Base-by-base conservation (phyloP, 257 asterid species). In the Rauvolfia tetraphylla region DNA sequence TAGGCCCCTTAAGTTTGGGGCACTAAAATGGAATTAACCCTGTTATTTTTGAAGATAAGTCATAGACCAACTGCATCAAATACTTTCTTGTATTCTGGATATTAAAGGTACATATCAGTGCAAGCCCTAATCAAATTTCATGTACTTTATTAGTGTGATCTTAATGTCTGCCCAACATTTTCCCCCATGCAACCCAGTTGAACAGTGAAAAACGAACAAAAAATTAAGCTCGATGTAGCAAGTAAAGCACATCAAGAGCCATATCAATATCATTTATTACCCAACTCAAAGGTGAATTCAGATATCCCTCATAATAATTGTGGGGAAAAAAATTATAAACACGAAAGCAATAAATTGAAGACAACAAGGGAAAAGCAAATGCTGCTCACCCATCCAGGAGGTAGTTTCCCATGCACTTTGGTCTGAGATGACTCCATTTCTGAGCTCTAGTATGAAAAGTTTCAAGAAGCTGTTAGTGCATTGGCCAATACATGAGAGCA, bases 361-460 rank as follows among this genome's bases (percentile, higher is more conserved):
- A 56, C n/a, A 73, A 56, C 42, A 72, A 15, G 59, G 33, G 80
- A 77, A 72, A 68, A 74, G 66, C 54, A 80, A 81, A 76, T 61
- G 61, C 74, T 68, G 80, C 97, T 91, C 86, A 95, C 98, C 98
- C 99, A 95, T 87, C 95, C 99, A 54, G 88, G 81, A 67, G 97
- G 97, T 70, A 95, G 83, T 72, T 82, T 82, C 72, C 90, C 90
- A 65, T 78, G 78, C 31, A 84, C 76, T 49, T 68, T 73, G 82
- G 81, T 61, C 79, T 86, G 92, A 83, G 84, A 67, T 78, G 84
- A 75, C 72, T 49, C 89, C 74, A 83, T 70, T 62, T 83, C 97
- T 85, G 80, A 74, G 79, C 84, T 86, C 98, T 95, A 81, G 75
- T 80, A 79, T 49, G 62, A 75, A 80, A 85, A 79, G 59, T 78